phyloP scores from a whole-genome alignment of 1,284 basidiomycete species.

The Inonotus hispidus region DNA sequence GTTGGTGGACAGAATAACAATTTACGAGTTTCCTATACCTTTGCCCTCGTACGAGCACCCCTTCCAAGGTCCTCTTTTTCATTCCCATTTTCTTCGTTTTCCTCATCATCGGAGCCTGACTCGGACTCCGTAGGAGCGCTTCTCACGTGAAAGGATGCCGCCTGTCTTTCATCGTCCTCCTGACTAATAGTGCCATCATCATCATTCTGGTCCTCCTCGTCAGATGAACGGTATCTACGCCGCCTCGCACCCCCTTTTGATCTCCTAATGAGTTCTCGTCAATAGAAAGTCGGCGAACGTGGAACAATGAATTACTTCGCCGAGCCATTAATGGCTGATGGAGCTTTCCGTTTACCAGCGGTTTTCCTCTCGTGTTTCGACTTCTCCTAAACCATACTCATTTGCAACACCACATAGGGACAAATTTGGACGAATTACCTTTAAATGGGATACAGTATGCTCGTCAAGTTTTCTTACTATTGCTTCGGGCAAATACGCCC shows the following conservation, averaged over 20 bases:
- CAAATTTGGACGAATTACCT: slow-evolving; percentile 3
- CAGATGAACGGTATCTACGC: slow-evolving; percentile 21
- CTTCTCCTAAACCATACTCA: slow-evolving; percentile 9
- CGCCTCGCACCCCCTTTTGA: slow-evolving; percentile 22
- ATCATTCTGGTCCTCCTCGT: slow-evolving; percentile 21
- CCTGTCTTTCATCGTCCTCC: slow-evolving; percentile 2
- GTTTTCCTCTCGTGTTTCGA: slow-evolving; percentile 14
- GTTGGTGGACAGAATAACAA: neutral
- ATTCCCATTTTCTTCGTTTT: slow-evolving; percentile 5
- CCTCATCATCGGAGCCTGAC: slow-evolving; percentile 7
- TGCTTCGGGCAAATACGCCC: slow-evolving; percentile 58
- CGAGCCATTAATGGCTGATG: slow-evolving; percentile 1
- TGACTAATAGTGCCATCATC: slow-evolving; percentile 10
- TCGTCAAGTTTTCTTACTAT: slow-evolving; percentile 51
- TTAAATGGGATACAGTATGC: slow-evolving; percentile 19
- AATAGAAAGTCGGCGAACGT: neutral
- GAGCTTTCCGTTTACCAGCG: slow-evolving; percentile 19
- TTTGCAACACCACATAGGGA: neutral
- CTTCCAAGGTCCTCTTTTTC: slow-evolving; percentile 19
- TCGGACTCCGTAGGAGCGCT: slow-evolving; percentile 7
- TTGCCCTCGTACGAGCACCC: slow-evolving; percentile 21
- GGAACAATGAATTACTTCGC: slow-evolving; percentile 11
- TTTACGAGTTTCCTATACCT: slow-evolving; percentile 11
- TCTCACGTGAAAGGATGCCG: slow-evolving; percentile 10
- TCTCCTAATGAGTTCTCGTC: neutral